These are phyloP conservation scores for Neurospora sp. DNA, from an alignment of 495 filamentous ascomycete genomes.

Conservation along the genomic window DNA sequence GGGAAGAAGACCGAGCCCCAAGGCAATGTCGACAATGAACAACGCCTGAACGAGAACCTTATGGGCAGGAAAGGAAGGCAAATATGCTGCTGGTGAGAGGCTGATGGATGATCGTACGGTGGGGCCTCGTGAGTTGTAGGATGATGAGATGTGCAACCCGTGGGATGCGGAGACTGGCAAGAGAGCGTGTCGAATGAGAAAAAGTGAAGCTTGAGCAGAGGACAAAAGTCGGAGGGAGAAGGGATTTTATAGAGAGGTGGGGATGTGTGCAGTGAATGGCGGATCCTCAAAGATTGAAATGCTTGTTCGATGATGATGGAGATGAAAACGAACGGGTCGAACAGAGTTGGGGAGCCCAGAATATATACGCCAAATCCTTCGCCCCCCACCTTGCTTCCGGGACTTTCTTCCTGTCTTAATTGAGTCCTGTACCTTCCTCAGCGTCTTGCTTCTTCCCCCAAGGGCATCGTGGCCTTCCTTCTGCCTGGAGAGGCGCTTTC, in stretches of 20 bases:
- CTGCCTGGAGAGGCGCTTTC: background rate
- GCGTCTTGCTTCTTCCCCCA: background rate
- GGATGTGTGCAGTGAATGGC: background rate
- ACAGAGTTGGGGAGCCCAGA: background rate
- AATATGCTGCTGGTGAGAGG: background rate
- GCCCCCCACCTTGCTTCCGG: background rate
- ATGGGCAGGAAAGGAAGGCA: background rate
- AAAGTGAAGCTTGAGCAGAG: background rate
- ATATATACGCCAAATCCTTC: background rate
- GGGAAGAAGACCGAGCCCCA: background rate
- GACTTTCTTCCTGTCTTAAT: background rate
- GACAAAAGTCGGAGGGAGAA: background rate
- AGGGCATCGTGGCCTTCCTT: background rate
- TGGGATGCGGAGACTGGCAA: background rate
- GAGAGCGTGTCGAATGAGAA: background rate
- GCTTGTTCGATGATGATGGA: background rate
- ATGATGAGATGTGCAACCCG: background rate
- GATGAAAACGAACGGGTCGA: background rate
- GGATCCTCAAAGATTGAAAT: background rate
- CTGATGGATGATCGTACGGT: background rate
- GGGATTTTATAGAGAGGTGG: background rate
- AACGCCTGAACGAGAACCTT: background rate
- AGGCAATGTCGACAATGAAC: background rate
- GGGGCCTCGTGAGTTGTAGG: background rate
- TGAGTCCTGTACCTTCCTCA: background rate